Conservation (phyloP, 192 early-diverging fungal genomes). For the Rhizophagus clarus region DNA sequence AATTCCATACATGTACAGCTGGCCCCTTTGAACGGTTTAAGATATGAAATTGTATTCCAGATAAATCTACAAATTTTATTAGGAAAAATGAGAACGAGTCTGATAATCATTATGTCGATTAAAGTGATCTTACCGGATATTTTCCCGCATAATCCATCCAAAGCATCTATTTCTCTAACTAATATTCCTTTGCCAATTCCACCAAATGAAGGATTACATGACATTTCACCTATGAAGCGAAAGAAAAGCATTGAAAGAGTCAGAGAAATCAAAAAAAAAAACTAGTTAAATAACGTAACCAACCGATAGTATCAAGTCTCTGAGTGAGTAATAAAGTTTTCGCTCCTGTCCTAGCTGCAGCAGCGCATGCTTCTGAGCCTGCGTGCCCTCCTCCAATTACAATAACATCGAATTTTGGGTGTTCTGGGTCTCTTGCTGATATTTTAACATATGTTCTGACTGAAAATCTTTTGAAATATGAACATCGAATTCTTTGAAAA, state of each 20-base stretch:
- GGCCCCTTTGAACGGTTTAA: slow-evolving; percentile 82
- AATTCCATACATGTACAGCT: slow-evolving; percentile 64
- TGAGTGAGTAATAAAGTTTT: slow-evolving; percentile 75
- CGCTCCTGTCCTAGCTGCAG: slow-evolving; percentile 74
- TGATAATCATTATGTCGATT: not conserved
- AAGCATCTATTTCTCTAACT: slow-evolving; percentile 78
- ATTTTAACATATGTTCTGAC: slow-evolving; percentile 1
- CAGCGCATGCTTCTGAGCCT: slow-evolving; percentile 79
- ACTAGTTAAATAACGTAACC: not conserved
- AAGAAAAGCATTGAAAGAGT: not conserved
- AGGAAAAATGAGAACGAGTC: not conserved
- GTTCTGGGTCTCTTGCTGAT: slow-evolving; percentile 6
- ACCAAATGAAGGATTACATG: slow-evolving; percentile 86
- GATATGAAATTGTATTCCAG: slow-evolving; percentile 82
- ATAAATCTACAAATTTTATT: slow-evolving; percentile 49
- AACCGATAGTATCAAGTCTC: slow-evolving; percentile 72
- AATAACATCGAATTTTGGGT: slow-evolving; percentile 65
- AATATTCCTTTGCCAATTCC: slow-evolving; percentile 83
- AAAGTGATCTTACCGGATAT: slow-evolving; percentile 52
- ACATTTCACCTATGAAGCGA: slow-evolving; percentile 69
- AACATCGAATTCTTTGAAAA: not conserved
- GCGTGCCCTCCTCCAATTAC: slow-evolving; percentile 87
- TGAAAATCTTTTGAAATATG: not conserved
- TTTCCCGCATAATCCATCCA: slow-evolving; percentile 81
- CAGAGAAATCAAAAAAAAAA: not conserved